Evolutionary conservation across 768 basidiomycete genomes (phyloP).

Genomic region (Kwoniella botswanensis): DNA sequence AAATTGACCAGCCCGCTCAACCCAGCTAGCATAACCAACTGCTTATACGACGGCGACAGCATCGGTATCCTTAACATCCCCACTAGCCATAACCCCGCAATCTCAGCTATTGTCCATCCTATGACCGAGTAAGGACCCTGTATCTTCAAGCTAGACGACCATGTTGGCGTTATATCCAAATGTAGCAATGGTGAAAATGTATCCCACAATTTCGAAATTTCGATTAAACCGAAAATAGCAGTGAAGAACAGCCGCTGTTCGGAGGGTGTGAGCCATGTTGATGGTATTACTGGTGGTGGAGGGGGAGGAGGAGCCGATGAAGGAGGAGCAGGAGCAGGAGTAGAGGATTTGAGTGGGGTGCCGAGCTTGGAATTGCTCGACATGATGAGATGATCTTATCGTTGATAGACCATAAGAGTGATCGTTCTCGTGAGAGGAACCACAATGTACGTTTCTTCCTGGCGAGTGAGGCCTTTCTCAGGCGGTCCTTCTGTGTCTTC

Average conservation of each 20-base stretch:
- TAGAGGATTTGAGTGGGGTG: conserved; percentile 11
- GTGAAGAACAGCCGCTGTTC: conserved; percentile 79
- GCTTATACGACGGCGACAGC: conserved; percentile 50
- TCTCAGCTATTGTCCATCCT: conserved; percentile 53
- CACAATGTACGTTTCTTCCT: background rate
- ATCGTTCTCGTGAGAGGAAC: background rate
- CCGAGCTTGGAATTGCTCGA: conserved; percentile 22
- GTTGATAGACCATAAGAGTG: background rate
- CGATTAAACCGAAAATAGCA: conserved; percentile 72
- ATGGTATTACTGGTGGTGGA: conserved; percentile 68
- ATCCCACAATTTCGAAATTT: conserved; percentile 74
- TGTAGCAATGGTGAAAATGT: conserved; percentile 65
- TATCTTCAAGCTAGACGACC: conserved; percentile 62
- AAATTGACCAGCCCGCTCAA: conserved; percentile 48
- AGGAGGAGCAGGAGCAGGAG: background rate
- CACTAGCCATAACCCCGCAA: conserved; percentile 47
- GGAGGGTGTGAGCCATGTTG: conserved; percentile 73
- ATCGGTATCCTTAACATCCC: conserved; percentile 59
- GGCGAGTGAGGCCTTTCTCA: too few species aligned
- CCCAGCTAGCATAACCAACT: conserved; percentile 40
- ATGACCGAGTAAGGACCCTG: conserved; percentile 30
- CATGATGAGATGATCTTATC: conserved; percentile 1
- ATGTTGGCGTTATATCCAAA: conserved; percentile 58
- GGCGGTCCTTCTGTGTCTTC: too few species aligned
- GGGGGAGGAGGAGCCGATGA: conserved; percentile 17